Conservation (phyloP, 2,329 filamentous ascomycete species). For the Stemphylium beticola region DNA sequence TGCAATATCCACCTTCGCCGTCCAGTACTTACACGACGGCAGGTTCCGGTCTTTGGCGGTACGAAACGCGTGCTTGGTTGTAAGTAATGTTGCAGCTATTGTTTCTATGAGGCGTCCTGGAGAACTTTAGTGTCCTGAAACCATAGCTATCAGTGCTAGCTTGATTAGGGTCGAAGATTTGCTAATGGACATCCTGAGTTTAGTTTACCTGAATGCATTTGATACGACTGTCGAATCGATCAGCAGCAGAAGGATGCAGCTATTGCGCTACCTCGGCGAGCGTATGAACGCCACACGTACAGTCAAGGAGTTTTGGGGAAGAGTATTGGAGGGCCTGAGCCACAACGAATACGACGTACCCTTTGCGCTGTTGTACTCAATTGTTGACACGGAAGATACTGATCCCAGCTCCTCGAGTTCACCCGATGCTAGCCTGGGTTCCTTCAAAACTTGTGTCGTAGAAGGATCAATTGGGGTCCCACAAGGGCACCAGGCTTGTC, state of each 20-base stretch:
- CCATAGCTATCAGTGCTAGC: too few relatives aligned
- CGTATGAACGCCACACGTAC: conserved; percentile 38
- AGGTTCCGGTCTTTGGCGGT: conserved; percentile 48
- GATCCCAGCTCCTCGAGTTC: conserved; percentile 31
- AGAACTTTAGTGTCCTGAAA: too few relatives aligned
- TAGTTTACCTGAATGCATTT: conserved; percentile 40
- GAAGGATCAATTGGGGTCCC: conserved; percentile 44
- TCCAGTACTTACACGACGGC: not conserved
- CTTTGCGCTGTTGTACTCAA: conserved; percentile 43
- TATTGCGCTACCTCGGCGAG: conserved; percentile 49
- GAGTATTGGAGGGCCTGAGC: conserved; percentile 57
- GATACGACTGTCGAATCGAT: conserved; percentile 51
- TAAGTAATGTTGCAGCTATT: conserved; percentile 10
- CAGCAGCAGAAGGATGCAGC: conserved; percentile 47
- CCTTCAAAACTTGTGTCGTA: conserved; percentile 37
- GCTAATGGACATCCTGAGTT: not conserved
- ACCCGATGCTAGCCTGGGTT: conserved; percentile 32
- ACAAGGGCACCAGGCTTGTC: conserved; percentile 36
- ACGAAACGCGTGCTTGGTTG: conserved; percentile 43
- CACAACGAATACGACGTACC: conserved; percentile 44
- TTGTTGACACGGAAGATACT: conserved; percentile 35
- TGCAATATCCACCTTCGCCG: not conserved
- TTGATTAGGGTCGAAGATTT: conserved; percentile 14
- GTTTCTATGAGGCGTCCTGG: too few relatives aligned
- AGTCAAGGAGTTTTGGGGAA: conserved; percentile 54